phyloP scores from a whole-genome alignment of 345 rosid species.

The Arabidopsis suecica region DNA sequence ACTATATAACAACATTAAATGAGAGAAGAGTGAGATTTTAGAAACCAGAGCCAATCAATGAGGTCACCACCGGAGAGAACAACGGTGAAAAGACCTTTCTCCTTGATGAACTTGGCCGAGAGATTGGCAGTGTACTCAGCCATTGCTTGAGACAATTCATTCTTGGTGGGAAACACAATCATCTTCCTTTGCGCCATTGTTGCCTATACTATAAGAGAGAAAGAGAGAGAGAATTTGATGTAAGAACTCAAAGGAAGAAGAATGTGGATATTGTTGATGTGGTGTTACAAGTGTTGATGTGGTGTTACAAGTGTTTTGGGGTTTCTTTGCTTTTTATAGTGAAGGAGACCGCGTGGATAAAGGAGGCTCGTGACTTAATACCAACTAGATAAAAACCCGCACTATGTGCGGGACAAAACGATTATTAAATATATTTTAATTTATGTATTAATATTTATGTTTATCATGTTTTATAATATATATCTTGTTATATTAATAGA shows the following conservation, averaged over 20 bases:
- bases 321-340: slow-evolving; percentile 19
- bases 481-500: no score
- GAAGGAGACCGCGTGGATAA: neutral
- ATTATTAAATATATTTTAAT: no score
- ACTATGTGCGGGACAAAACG: no score
- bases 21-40: neutral
- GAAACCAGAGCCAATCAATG: slow-evolving; percentile 65
- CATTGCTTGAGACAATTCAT: slow-evolving; percentile 54
- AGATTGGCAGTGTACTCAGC: slow-evolving; percentile 73
- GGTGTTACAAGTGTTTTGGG: neutral
- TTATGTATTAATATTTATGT: no score
- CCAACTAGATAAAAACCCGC: no score
- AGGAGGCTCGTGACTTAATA: neutral
- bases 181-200: slow-evolving; percentile 31
- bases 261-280: neutral
- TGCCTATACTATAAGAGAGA: neutral
- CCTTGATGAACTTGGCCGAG: slow-evolving; percentile 61
- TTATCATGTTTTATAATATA: no score
- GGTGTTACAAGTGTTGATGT: neutral
- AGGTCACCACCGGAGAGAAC: slow-evolving; percentile 82
- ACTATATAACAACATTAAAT: neutral
- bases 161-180: slow-evolving; percentile 30
- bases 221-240: neutral
- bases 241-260: neutral
- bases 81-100: slow-evolving; percentile 69